A percentile compares a stretch with the other conserved stretches of the same genome.
Conservation (phyloP, 75 land plant species). For the Picea sitchensis region DNA sequence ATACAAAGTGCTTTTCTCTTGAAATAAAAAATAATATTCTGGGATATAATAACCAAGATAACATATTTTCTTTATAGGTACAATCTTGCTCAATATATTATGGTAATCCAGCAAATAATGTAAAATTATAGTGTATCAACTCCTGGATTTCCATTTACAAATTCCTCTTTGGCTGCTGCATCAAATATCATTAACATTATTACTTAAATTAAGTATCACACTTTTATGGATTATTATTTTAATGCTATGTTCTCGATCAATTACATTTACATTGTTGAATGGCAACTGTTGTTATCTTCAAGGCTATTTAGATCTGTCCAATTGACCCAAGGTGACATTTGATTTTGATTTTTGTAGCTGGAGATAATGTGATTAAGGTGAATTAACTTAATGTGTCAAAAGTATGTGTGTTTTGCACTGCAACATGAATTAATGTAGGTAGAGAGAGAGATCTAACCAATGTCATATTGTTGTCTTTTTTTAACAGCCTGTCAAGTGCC, state of each 20-base stretch:
- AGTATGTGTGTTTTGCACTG: neutral
- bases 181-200: neutral
- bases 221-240: neutral
- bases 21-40: neutral
- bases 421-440: neutral
- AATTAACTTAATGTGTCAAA: neutral
- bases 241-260: neutral
- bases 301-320: neutral
- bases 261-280: neutral
- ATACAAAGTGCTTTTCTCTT: neutral
- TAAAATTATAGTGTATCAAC: neutral
- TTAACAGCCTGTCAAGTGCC: slow-evolving; percentile 93
- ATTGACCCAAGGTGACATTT: neutral
- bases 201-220: neutral
- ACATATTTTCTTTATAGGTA: neutral
- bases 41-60: neutral
- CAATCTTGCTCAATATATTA: neutral
- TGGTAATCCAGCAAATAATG: neutral
- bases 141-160: neutral
- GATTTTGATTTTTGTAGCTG: neutral
- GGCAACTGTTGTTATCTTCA: neutral
- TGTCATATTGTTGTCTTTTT: neutral
- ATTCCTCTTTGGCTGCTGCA: neutral
- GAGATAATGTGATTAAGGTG: neutral
- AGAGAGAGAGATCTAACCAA: neutral